Base-by-base conservation (phyloP, 1,284 basidiomycete genomes). In the Ustilago loliicola region DNA sequence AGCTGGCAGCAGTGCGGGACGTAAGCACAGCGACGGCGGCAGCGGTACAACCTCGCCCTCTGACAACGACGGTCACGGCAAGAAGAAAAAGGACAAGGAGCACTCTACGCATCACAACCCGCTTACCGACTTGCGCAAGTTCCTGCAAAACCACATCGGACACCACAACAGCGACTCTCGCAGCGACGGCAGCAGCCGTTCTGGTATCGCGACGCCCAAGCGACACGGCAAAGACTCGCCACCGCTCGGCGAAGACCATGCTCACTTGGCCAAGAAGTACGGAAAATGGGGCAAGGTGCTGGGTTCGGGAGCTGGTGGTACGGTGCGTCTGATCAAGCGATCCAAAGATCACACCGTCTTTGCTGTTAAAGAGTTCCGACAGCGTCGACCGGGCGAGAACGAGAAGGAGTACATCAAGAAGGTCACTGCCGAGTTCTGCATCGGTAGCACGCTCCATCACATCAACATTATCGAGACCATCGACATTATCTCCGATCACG, bases 331-430 rank as follows among this genome's bases (percentile, higher is more conserved):
- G 74, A 97, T 99, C 88, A 96, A 96, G 88, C 92, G 92, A 19
- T 80, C 80, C 64, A 87, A 87, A 64, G 87, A 88, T 65, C 84
- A 87, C 62, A 89, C 90, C 54, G 92, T 95, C 54, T 99, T 93
- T 87, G 97, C 97, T 53, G 97, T 98, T 81, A 99, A 99, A 87
- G 95, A 98, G 89, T 98, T 99, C 87, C 90, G 96, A 55, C 93
- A 95, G 54, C 93, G 94, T 81, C 90, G 95, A 71, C 87, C 90
- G 3, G 94, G 94, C 47, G 96, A 99, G 89, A 90, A 90, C 23
- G 94, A 96, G 87, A 94, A 95, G 88, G 96, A 98, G 88, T 99
- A 98, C 87, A 94, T 98, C 91, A 96, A 98, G 89, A 98, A 99
- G 89, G 93, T 98, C 72, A 98, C 96, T 2, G 96, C 96, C 53